Base-by-base conservation (phyloP, 108 stramenopile genomes). In the Heterococcus sp. region DNA sequence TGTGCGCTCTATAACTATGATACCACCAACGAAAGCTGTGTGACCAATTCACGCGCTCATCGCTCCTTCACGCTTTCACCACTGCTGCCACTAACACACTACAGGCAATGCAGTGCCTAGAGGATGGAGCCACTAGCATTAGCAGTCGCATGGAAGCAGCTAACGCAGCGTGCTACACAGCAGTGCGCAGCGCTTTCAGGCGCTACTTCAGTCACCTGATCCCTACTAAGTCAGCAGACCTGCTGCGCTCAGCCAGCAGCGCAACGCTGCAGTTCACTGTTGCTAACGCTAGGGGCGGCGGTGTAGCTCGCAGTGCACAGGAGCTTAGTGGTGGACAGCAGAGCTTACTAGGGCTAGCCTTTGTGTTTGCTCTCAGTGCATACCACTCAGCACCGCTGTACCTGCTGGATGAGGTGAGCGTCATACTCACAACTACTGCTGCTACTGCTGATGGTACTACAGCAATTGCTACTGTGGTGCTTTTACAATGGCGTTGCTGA, bases 251-350 rank as follows among this genome's bases (percentile, higher is more conserved):
- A 5, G 34, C 2, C 4, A 3, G 38, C 5, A 2, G 37, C 14
- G 2, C 29, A 1, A 31, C 36, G n/a, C 35, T 26, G 3, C 14
- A 38, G 21, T 35, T 37, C 37, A 36, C 71, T 2, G 35, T 11
- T 2, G 3, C 32, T 2, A 26, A 21, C 35, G 2, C 75, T 32
- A 40, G 68, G 0, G 67, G 39, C 14, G 38, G 66, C 30, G 68
- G 4, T 21, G 75, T 46, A 2, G 71, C 38, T 31, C 46, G 46
- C 11, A 37, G 71, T 66, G 71, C 79, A 2, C 32, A n/a, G 5
- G 79, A 81, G 72, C 65, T 81, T 38, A 81, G 79, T 33, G 79
- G 79, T 2, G 79, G 79, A 66, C 79, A 81, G 72, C 79, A 81
- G 38, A 72, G 71, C 3, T 34, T 81, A 34, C 72, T 81, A 4